Percentiles rank a stretch among this genome's conserved stretches.
These are phyloP conservation scores for Ceratocystis smalleyi DNA, from an alignment of 2,329 filamentous ascomycete species.

Conservation along the genomic window DNA sequence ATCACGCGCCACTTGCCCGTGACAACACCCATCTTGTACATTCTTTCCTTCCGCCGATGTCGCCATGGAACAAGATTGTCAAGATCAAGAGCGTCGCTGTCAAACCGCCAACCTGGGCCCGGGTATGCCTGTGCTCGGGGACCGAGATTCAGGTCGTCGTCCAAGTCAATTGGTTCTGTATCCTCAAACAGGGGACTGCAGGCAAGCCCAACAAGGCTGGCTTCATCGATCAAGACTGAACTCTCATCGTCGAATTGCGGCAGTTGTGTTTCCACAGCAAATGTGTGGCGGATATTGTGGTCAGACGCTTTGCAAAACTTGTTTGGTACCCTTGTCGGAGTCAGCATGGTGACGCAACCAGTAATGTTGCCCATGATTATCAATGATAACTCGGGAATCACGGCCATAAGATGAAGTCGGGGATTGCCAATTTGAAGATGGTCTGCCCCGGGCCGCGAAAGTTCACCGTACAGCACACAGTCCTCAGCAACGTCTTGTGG, in stretches of 20 bases:
- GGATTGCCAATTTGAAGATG: too few species aligned
- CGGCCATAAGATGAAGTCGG: slow-evolving; percentile 1
- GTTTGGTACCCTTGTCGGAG: slow-evolving; percentile 25
- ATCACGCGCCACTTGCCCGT: slow-evolving; percentile 49
- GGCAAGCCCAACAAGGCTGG: slow-evolving; percentile 50
- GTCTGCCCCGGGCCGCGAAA: neutral
- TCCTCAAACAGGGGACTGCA: slow-evolving; percentile 45
- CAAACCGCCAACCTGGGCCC: neutral
- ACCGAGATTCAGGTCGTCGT: neutral
- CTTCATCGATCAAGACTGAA: slow-evolving; percentile 28
- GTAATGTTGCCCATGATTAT: slow-evolving; percentile 51
- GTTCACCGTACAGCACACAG: too few species aligned
- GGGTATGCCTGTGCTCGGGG: neutral
- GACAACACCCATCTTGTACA: slow-evolving; percentile 2
- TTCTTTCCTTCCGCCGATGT: neutral
- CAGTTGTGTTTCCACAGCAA: slow-evolving; percentile 39
- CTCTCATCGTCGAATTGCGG: slow-evolving; percentile 34
- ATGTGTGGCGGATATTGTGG: slow-evolving; percentile 24
- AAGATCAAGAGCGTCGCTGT: neutral
- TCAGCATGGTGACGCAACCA: slow-evolving; percentile 50
- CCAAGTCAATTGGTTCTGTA: slow-evolving; percentile 17
- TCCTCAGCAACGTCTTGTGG: neutral
- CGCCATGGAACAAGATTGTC: slow-evolving; percentile 8
- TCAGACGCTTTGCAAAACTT: slow-evolving; percentile 18
- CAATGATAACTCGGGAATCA: slow-evolving; percentile 57